Base-by-base conservation (phyloP, 495 filamentous ascomycete species). In the Penicillium desertorum region DNA sequence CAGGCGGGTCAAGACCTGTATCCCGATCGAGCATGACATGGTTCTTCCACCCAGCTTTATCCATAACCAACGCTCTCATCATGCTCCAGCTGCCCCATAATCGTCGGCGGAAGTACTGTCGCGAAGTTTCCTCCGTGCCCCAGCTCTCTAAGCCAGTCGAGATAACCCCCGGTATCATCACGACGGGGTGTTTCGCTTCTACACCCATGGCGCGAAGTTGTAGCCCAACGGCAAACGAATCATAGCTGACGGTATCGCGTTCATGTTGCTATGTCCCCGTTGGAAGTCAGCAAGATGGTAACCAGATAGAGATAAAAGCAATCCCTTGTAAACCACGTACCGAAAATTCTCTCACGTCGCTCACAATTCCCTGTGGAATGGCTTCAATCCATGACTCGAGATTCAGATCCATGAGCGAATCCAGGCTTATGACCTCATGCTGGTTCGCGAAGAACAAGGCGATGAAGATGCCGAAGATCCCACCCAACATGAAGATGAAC, bases 41-140 rank as follows among this genome's bases (percentile, higher is more conserved):
- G 60, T 81, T 86, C 78, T 96, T 97, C 94, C 94, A 98, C 51
- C 81, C 81, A 42, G 92, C 85, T 72, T 96, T 96, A 66, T 98
- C 94, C 62, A 92, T 75, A 10, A 98, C 89, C 68, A 98, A 76
- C 0, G 94, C 92, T 51, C 87, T 79, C 90, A 98, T 96, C 94
- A 98, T 98, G 59, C 79, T 93, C 94, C 94, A 98, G 63, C 89
- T 95, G 25, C 94, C 94, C 94, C 94, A 98, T 51, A 98, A 73
- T 57, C 94, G 76, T 70, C 92, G 93, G 51, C 94, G 82, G 71
- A 98, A 98, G 69, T 97, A 98, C 50, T 86, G 91, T 8, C 89
- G 81, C 17, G 91, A 96, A 36, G 73, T 72, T 60, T 87, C 84
- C 12, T 86, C 85, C 0, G 92, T 97, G 19, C 95, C 91, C 94